phyloP scores from a whole-genome alignment of 345 rosid genomes.

The Orychophragmus violaceus region DNA sequence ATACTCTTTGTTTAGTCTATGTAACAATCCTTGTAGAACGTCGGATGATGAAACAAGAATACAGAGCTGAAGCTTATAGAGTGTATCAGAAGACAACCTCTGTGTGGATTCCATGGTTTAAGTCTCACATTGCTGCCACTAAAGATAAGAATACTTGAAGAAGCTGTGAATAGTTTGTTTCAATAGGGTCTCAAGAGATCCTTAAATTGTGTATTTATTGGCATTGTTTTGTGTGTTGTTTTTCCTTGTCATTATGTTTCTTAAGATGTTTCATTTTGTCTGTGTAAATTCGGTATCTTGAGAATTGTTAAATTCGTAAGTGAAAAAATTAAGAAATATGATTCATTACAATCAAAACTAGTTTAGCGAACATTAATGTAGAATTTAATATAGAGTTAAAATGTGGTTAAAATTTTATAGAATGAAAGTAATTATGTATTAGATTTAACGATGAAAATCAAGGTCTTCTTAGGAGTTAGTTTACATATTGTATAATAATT shows the following conservation, averaged over 20 bases:
- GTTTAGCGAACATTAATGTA: too few species aligned
- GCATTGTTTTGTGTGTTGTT: neutral
- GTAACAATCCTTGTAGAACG: constrained; percentile 76
- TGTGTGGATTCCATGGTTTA: constrained; percentile 95
- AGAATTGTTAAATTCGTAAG: too few species aligned
- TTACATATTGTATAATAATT: too few species aligned
- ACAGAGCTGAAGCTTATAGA: constrained; percentile 82
- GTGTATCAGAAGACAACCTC: constrained; percentile 85
- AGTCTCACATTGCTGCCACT: constrained; percentile 29
- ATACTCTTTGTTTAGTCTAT: constrained; percentile 70
- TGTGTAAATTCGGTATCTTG: constrained; percentile 20
- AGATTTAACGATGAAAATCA: too few species aligned
- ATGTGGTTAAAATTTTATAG: too few species aligned
- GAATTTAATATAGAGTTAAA: too few species aligned
- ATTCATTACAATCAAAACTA: too few species aligned
- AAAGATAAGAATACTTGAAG: constrained; percentile 53
- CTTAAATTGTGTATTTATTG: constrained; percentile 12
- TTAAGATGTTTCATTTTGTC: constrained; percentile 3
- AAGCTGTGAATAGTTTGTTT: constrained; percentile 12
- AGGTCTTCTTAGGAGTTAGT: too few species aligned
- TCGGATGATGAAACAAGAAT: constrained; percentile 67
- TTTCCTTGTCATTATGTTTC: neutral
- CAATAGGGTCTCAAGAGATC: constrained; percentile 4
- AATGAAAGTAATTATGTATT: too few species aligned
- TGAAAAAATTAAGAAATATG: too few species aligned